Percentiles rank a stretch among this genome's conserved stretches.
phyloP scores from a whole-genome alignment of 371 early-diverging fungal genomes.

The Polyrhizophydium stewartii region DNA sequence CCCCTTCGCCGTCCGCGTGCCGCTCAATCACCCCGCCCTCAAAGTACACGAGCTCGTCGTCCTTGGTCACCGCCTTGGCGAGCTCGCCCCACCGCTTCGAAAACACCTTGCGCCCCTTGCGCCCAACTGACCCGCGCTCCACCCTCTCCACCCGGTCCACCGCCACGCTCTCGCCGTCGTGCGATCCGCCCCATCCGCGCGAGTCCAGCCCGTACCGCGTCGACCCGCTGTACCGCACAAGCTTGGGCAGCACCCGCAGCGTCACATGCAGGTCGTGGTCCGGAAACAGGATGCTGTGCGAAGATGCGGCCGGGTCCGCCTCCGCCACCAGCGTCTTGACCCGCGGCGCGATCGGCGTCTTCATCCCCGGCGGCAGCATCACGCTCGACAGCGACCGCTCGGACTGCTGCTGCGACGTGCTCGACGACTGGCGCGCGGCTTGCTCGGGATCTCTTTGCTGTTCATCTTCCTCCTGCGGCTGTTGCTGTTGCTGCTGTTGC shows the following conservation, averaged over 20 bases:
- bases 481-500: neutral
- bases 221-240: constrained; percentile 64
- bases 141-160: constrained; percentile 53
- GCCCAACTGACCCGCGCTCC: constrained; percentile 11
- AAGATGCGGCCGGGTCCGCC: constrained; percentile 2
- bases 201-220: constrained; percentile 59
- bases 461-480: too few relatives aligned
- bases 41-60: constrained; percentile 28
- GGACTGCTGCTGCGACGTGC: constrained; percentile 30
- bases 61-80: constrained; percentile 24
- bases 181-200: constrained; percentile 64
- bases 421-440: neutral
- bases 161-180: constrained; percentile 71
- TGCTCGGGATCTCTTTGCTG: neutral
- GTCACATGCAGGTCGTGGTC: constrained; percentile 63
- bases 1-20: constrained; percentile 25
- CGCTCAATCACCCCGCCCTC: constrained; percentile 20
- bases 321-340: constrained; percentile 4
- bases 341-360: neutral
- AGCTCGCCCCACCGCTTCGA: constrained; percentile 14
- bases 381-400: constrained; percentile 14
- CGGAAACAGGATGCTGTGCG: constrained; percentile 10
- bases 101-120: constrained; percentile 10
- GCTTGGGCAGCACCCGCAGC: constrained; percentile 67
- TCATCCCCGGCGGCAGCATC: neutral